Base-by-base conservation (phyloP, 371 early-diverging fungal species). In the Mucor plumbeus region DNA sequence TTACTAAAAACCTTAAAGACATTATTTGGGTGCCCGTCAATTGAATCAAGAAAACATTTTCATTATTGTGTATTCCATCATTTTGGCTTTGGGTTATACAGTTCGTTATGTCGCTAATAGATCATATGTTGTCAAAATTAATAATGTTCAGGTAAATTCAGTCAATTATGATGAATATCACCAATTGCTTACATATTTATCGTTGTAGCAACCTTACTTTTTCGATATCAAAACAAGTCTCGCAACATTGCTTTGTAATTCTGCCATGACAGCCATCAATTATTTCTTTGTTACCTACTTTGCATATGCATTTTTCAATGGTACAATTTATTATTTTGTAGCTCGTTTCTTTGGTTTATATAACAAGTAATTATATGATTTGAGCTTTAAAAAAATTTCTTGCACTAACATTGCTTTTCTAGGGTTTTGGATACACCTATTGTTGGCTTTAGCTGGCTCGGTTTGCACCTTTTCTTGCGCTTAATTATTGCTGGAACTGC, bases 371-470 rank as follows among this genome's bases (percentile, higher is more conserved):
- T 59, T 10, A 50, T 8, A 48, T 5, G 17, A 5, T 5, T 47
- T 19, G 19, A 15, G 15, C 7, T 47, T 17, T n/a, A 7, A 7
- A 7, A 15, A 15, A 19, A 7, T 7, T 14, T 9, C 19, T 11
- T 50, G 50, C 38, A 62, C 40, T 65, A 61, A 58, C 44, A 21
- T 64, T 64, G 3, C n/a, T 58, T 35, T 5, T 35, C 53, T 54
- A 76, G 78, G 15, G 71, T 87, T 31, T 71, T 85, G 39, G 74
- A 68, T 59, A 59, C 80, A 7, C 78, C 86, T 13, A 76, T 86
- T 7, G 60, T 70, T 50, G 69, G 68, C 3, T 85, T 86, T 64
- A 76, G 78, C 68, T 76, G 81, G 84, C 53, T 68, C 14, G 71
- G 80, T 65, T 7, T 84, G 15, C 74, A 72, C 21, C 63, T 86